Evolutionary conservation across 352 stramenopile genomes (phyloP).

Genomic region (Phytophthora megakarya): DNA sequence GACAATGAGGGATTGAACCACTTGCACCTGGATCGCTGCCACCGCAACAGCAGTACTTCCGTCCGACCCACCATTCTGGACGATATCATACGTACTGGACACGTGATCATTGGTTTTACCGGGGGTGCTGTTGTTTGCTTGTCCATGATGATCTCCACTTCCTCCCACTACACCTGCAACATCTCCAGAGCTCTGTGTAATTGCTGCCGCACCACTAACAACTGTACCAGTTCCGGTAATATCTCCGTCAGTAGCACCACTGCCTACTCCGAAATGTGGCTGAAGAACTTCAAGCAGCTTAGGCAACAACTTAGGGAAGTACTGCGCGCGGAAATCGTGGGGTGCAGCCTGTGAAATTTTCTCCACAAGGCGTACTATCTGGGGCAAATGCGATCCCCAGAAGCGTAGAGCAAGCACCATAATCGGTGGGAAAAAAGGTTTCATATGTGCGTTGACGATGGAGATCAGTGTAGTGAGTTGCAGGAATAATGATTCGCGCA

Average conservation of each 20-base stretch:
- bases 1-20: slow-evolving; percentile 90
- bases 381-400: slow-evolving; percentile 95
- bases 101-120: slow-evolving; percentile 27
- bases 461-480: slow-evolving; percentile 95
- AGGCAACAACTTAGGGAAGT: slow-evolving; percentile 89
- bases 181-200: slow-evolving; percentile 23
- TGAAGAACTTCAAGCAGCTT: slow-evolving; percentile 89
- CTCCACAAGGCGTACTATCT: slow-evolving; percentile 96
- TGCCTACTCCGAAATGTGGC: slow-evolving; percentile 74
- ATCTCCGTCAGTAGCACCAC: slow-evolving; percentile 53
- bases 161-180: slow-evolving; percentile 12
- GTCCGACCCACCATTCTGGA: slow-evolving; percentile 30
- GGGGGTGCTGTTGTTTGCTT: slow-evolving; percentile 3
- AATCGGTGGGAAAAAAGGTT: slow-evolving; percentile 96
- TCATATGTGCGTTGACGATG: slow-evolving; percentile 96
- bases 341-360: slow-evolving; percentile 79
- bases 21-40: slow-evolving; percentile 72
- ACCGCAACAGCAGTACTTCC: slow-evolving; percentile 20
- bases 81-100: slow-evolving; percentile 39
- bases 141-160: slow-evolving; percentile 25
- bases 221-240: slow-evolving; percentile 17
- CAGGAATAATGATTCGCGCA: slow-evolving; percentile 97
- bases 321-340: slow-evolving; percentile 81
- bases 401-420: slow-evolving; percentile 96
- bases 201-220: slow-evolving; percentile 29